Percentiles rank a stretch among this genome's conserved stretches.
Evolutionary conservation across 768 basidiomycete genomes (phyloP).

Genomic region (Auriscalpium orientale): DNA sequence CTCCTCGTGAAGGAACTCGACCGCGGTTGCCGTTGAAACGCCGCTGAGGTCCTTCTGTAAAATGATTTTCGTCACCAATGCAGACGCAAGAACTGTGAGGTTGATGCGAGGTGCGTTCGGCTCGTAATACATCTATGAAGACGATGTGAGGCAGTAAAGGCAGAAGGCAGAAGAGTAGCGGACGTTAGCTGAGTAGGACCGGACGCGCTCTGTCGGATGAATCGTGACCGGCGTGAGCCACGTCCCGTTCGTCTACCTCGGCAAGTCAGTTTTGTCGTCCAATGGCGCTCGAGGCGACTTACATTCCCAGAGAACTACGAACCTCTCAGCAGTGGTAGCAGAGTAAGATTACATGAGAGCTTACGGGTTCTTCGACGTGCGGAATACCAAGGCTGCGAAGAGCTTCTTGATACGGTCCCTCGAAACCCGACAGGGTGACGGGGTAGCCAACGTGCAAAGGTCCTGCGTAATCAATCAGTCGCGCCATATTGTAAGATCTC

Average conservation of each 20-base stretch:
- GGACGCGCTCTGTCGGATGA: not conserved
- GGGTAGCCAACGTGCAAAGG: conserved; percentile 6
- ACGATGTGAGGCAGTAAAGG: not conserved
- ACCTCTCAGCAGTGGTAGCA: not conserved
- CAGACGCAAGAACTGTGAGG: conserved; percentile 14
- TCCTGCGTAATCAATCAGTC: not conserved
- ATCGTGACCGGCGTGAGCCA: conserved; percentile 6
- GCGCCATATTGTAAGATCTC: too few relatives aligned
- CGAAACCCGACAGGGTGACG: not conserved
- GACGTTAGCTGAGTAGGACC: conserved; percentile 10
- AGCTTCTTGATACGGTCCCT: conserved; percentile 3
- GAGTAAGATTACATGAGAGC: not conserved
- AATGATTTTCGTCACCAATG: conserved; percentile 6
- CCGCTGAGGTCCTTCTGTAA: not conserved
- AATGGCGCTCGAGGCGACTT: not conserved
- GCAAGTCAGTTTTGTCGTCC: too few relatives aligned
- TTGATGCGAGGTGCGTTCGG: conserved; percentile 16
- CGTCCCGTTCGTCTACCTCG: conserved; percentile 2
- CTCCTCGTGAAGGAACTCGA: conserved; percentile 5
- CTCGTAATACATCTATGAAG: conserved; percentile 14
- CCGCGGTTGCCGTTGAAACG: not conserved
- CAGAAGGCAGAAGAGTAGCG: not conserved
- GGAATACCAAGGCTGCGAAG: not conserved
- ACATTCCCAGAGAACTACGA: conserved; percentile 9
- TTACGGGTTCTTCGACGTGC: not conserved